These are phyloP conservation scores for Peltaster fructicola DNA, from an alignment of 2,329 filamentous ascomycete genomes.

Conservation along the genomic window DNA sequence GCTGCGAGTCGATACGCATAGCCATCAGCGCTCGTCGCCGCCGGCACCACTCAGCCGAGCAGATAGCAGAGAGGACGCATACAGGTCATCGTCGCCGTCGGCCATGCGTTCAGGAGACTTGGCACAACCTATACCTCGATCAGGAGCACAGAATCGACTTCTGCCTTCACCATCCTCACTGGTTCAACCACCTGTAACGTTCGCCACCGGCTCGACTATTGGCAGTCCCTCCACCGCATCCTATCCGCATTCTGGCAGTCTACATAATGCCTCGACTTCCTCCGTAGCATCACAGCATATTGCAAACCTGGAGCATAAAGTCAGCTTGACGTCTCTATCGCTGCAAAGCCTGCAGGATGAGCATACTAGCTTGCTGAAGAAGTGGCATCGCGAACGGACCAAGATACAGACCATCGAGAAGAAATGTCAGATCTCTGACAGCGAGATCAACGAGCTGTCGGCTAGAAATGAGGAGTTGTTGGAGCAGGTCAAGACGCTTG, in stretches of 20 bases:
- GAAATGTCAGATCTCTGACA: conserved; percentile 33
- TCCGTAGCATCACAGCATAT: conserved; percentile 21
- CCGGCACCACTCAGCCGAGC: not conserved
- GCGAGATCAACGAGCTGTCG: conserved; percentile 33
- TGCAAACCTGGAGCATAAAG: conserved; percentile 35
- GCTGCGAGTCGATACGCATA: too few species aligned
- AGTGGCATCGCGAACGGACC: conserved; percentile 32
- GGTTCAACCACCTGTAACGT: not conserved
- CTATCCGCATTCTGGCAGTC: conserved; percentile 9
- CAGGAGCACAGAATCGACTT: not conserved
- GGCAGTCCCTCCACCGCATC: conserved; percentile 10
- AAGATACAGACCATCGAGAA: conserved; percentile 32
- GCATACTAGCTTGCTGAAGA: conserved; percentile 34
- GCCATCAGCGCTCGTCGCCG: too few species aligned
- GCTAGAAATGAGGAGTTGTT: conserved; percentile 33
- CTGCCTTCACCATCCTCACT: not conserved
- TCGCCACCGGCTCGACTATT: not conserved
- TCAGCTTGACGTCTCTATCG: conserved; percentile 35
- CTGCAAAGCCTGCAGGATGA: conserved; percentile 37
- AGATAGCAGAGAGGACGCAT: not conserved
- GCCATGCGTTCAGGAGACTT: not conserved
- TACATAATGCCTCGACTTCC: conserved; percentile 11
- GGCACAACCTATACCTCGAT: not conserved
- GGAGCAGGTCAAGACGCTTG: conserved; percentile 29
- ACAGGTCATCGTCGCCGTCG: not conserved